phyloP scores from a whole-genome alignment of 2,329 filamentous ascomycete genomes.

The Cercospora janseana region DNA sequence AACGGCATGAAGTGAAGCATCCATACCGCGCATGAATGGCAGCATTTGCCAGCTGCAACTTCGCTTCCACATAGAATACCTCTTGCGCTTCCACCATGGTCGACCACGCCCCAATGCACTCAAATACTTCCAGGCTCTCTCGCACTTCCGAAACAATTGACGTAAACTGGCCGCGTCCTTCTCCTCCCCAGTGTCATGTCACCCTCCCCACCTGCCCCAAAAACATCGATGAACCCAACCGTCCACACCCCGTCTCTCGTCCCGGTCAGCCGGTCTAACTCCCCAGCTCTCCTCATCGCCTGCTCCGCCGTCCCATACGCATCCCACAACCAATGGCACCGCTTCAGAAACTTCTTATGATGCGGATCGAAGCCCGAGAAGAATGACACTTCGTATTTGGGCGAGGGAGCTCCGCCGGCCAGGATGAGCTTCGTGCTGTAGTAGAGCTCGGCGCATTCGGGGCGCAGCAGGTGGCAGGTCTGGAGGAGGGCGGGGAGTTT shows the following conservation, averaged over 20 bases:
- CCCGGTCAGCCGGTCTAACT: conserved; percentile 14
- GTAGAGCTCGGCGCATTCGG: conserved; percentile 16
- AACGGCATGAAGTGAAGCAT: not conserved
- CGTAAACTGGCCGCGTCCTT: conserved; percentile 14
- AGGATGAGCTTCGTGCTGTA: conserved; percentile 12
- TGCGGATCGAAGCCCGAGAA: conserved; percentile 11
- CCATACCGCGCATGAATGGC: not conserved
- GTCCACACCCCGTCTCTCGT: conserved; percentile 16
- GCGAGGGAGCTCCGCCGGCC: conserved; percentile 12
- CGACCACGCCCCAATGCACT: not conserved
- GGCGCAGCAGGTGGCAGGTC: conserved; percentile 1
- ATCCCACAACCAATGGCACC: conserved; percentile 20
- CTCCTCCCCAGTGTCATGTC: not conserved
- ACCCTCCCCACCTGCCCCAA: not conserved
- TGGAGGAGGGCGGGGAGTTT: conserved; percentile 11
- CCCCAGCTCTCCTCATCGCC: conserved; percentile 15
- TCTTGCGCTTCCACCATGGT: not conserved
- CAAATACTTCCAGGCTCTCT: conserved; percentile 10
- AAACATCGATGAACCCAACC: conserved; percentile 18
- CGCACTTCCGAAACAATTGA: conserved; percentile 9
- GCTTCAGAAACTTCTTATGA: conserved; percentile 15
- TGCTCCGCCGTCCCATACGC: conserved; percentile 17
- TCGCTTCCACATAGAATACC: not conserved
- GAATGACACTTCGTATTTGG: conserved; percentile 9
- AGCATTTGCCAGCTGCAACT: too few relatives aligned